phyloP scores from a whole-genome alignment of 352 stramenopile genomes.

The Globisporangium ultimum region DNA sequence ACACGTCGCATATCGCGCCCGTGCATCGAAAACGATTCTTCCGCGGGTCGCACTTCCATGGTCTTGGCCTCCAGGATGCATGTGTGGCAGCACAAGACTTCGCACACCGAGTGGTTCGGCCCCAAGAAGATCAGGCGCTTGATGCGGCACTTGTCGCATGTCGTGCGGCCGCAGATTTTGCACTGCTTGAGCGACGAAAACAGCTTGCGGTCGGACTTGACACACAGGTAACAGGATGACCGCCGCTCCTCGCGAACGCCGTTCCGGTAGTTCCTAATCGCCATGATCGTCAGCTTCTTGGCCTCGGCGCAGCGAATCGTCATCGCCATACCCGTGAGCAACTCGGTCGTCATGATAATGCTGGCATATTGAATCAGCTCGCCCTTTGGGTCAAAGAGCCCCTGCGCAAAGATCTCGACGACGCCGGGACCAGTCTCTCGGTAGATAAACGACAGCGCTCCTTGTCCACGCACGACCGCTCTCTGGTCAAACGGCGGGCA shows the following conservation, averaged over 20 bases:
- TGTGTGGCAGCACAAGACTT: slow-evolving; percentile 29
- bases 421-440: slow-evolving; percentile 31
- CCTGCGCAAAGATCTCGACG: slow-evolving; percentile 42
- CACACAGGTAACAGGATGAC: slow-evolving; percentile 19
- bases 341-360: slow-evolving; percentile 26
- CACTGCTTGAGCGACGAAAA: slow-evolving; percentile 20
- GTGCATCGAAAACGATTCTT: slow-evolving; percentile 15
- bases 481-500: slow-evolving; percentile 31
- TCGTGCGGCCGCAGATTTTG: slow-evolving; percentile 18
- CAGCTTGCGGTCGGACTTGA: slow-evolving; percentile 10
- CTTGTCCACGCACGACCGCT: slow-evolving; percentile 27
- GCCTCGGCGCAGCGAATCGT: slow-evolving; percentile 41
- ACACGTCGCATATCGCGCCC: not conserved
- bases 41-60: slow-evolving; percentile 18
- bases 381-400: slow-evolving; percentile 35
- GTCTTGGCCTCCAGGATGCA: slow-evolving; percentile 28
- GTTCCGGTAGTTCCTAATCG: slow-evolving; percentile 13
- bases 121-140: slow-evolving; percentile 30
- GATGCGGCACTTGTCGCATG: slow-evolving; percentile 23
- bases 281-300: slow-evolving; percentile 53
- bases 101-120: slow-evolving; percentile 9
- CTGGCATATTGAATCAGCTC: slow-evolving; percentile 26
- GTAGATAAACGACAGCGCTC: slow-evolving; percentile 33
- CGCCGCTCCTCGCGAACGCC: not conserved
- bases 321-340: slow-evolving; percentile 29